phyloP scores from a whole-genome alignment of 352 stramenopile species.

The Globisporangium cystogenes region DNA sequence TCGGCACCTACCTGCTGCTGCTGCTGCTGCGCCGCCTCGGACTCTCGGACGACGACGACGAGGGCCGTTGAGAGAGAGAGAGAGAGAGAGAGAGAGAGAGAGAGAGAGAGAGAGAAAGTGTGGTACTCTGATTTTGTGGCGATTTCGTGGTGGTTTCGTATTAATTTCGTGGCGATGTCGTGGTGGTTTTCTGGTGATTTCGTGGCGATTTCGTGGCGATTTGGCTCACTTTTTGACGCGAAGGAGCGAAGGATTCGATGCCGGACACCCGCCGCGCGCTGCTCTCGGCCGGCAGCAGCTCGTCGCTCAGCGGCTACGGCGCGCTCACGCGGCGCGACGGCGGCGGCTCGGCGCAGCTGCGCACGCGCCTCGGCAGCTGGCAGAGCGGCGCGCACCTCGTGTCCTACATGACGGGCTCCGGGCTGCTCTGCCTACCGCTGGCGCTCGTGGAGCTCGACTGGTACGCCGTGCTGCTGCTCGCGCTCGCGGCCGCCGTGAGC shows the following conservation, averaged over 20 bases:
- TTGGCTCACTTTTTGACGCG: too few relatives aligned
- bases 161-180: too few relatives aligned
- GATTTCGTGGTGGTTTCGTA: too few relatives aligned
- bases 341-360: constrained; percentile 12
- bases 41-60: neutral
- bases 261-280: constrained; percentile 7
- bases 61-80: neutral
- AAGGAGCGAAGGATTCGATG: neutral
- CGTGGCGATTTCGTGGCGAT: too few relatives aligned
- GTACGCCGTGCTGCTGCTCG: constrained; percentile 61
- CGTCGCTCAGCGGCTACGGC: constrained; percentile 25
- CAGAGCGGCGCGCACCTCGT: constrained; percentile 66
- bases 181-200: too few relatives aligned
- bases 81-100: too few relatives aligned
- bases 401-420: constrained; percentile 71
- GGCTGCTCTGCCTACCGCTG: constrained; percentile 65
- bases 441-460: constrained; percentile 77
- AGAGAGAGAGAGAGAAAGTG: too few relatives aligned
- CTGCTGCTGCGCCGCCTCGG: constrained; percentile 16
- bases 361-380: constrained; percentile 38
- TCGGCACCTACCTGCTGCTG: constrained; percentile 28
- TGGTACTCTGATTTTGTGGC: too few relatives aligned
- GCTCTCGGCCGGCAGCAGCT: constrained; percentile 23
- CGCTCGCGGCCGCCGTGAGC: constrained; percentile 40
- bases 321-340: constrained; percentile 13